These are phyloP conservation scores for Sisymbrium altissimum DNA, from an alignment of 345 rosid species.

Conservation along the genomic window DNA sequence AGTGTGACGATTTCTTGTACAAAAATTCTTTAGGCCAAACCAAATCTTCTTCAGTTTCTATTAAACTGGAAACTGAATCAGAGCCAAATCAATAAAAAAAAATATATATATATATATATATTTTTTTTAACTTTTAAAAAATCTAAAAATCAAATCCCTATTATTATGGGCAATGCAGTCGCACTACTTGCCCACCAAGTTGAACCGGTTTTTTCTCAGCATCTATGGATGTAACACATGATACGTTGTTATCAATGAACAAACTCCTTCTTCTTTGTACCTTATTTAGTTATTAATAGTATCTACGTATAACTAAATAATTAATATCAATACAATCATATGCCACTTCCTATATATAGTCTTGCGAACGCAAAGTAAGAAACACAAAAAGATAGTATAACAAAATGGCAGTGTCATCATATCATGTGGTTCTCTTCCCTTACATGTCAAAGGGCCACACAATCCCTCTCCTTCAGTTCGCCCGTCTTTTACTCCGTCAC, in stretches of 20 bases:
- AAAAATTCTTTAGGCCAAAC: no score
- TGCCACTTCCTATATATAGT: not conserved
- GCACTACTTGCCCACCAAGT: no score
- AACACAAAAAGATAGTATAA: not conserved
- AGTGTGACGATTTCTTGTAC: no score
- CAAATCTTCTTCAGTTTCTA: no score
- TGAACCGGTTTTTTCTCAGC: not conserved
- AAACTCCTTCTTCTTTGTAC: not conserved
- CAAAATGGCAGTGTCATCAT: slow-evolving; percentile 9
- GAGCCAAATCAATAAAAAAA: no score
- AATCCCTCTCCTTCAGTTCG: slow-evolving; percentile 69
- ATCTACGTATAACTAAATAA: not conserved
- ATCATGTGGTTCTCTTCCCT: slow-evolving; percentile 66
- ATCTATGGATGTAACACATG: not conserved
- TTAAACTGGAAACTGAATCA: no score
- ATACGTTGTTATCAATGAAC: not conserved
- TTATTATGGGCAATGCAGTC: not conserved
- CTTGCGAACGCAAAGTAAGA: not conserved
- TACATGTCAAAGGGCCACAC: slow-evolving; percentile 86
- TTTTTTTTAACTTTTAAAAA: no score
- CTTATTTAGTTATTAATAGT: not conserved
- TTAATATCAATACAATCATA: not conserved
- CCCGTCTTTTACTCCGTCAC: slow-evolving; percentile 59
- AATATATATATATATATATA: no score
- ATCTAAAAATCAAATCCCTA: no score